Percentiles rank a stretch among this genome's conserved stretches.
These are phyloP conservation scores for Berkeleyomyces basicola DNA, from an alignment of 2,329 filamentous ascomycete species.

Conservation along the genomic window DNA sequence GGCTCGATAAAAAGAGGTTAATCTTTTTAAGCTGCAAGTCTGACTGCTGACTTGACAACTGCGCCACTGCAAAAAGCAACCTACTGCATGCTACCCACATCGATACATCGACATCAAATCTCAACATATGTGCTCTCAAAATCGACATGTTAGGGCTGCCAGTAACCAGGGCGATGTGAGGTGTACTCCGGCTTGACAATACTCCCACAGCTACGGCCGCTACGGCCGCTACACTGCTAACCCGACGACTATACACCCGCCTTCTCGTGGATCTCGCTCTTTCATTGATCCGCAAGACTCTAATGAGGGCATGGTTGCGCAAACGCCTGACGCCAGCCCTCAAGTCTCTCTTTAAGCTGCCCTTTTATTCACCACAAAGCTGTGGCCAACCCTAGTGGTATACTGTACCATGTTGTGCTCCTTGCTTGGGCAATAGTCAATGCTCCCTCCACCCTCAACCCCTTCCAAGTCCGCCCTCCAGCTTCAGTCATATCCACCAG, in stretches of 20 bases:
- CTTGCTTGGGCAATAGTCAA: not conserved
- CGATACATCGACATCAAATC: not conserved
- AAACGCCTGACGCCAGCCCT: conserved; percentile 1
- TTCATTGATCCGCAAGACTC: not conserved
- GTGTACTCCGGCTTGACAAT: not conserved
- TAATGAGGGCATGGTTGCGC: not conserved
- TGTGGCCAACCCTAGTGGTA: not conserved
- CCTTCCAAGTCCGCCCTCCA: not conserved
- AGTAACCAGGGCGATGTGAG: not conserved
- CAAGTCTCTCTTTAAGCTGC: not conserved
- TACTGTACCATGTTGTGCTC: not conserved
- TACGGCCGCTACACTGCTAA: not conserved
- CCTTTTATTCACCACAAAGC: not conserved
- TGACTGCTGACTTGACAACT: conserved; percentile 1
- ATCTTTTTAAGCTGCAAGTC: not conserved
- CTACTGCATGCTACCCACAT: not conserved
- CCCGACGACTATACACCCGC: not conserved
- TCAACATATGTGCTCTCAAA: not conserved
- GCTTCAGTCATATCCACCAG: not conserved
- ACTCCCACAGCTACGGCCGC: not conserved
- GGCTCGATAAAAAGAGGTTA: not conserved
- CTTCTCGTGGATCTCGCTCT: not conserved
- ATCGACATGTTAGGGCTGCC: too few relatives aligned
- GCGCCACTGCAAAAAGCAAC: not conserved
- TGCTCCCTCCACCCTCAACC: not conserved